Evolutionary conservation across 1,139 yeast genomes (phyloP).

Genomic region (Zygoascus sp.): DNA sequence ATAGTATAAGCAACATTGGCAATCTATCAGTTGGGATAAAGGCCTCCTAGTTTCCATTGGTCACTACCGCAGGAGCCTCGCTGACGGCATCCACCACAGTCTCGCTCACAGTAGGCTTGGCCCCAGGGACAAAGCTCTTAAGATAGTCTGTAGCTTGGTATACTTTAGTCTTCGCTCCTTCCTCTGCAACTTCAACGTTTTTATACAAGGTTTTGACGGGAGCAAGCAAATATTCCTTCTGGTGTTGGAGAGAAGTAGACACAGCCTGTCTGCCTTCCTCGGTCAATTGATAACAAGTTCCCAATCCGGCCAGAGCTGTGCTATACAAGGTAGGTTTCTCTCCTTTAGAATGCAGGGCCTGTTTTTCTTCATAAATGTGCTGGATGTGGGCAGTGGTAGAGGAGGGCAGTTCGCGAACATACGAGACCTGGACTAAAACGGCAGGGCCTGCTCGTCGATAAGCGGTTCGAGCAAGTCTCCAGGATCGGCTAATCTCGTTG

Average conservation of each 20-base stretch:
- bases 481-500: conserved; percentile 33
- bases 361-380: conserved; percentile 25
- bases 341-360: conserved; percentile 22
- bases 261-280: conserved; percentile 19
- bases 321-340: conserved; percentile 6
- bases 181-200: conserved; percentile 9
- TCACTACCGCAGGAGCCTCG: background rate
- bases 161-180: conserved; percentile 10
- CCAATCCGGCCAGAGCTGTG: conserved; percentile 21
- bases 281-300: conserved; percentile 24
- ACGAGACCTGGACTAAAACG: conserved; percentile 27
- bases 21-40: background rate
- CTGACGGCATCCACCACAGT: background rate
- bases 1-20: too few relatives aligned
- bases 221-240: conserved; percentile 7
- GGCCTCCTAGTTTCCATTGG: conserved; percentile 4
- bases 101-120: background rate
- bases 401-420: conserved; percentile 24
- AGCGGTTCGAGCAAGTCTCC: conserved; percentile 32
- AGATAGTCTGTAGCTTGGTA: conserved; percentile 12
- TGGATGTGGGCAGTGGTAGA: conserved; percentile 27
- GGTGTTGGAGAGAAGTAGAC: conserved; percentile 9
- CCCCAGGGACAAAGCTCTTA: conserved; percentile 10
- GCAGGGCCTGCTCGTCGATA: conserved; percentile 34
- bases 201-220: conserved; percentile 8